Base-by-base conservation (phyloP, 495 filamentous ascomycete species). In the Aspergillus steynii region DNA sequence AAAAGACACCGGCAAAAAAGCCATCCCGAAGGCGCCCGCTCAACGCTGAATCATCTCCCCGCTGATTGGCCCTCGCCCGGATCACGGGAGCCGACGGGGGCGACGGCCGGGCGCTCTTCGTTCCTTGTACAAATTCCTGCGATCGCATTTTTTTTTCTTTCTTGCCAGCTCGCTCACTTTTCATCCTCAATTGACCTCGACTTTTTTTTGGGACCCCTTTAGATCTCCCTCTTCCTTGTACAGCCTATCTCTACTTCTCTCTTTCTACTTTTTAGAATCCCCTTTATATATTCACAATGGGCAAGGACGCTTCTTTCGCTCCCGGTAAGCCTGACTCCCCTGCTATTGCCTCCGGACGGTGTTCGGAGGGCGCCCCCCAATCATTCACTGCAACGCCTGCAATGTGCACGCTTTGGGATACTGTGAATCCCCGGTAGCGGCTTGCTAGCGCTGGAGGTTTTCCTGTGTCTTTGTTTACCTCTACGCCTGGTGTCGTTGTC, bases 301-400 rank as follows among this genome's bases (percentile, higher is more conserved):
- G 74, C 67, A 79, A 76, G 70, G 71, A 74, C 60, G 74, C 67
- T 71, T 65, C 60, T 67, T 77, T 79, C 76, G 68, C 74, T 72
- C 73, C 72, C 55, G 77, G 77, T 80, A 78, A 75, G 77, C 68
- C 61, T 51, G 20, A 55, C 49, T 59, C 61, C 54, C 61, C 54
- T 53, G 52, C 60, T 61, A 25, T 57, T 63, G 56, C 62, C 51
- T 50, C 51, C 37, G 37, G 26, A 52, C 50, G 12, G 48, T 61
- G 15, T 34, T 29, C 29, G 29, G 52, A 42, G 14, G 10, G 34
- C 20, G n/a, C 3, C 29, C 49, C 49, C 37, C 50, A 49, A 28
- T n/a, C 42, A 51, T 42, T 56, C 34, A 52, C 56, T 31, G 26
- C 58, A n/a, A 15, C 27, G 7, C 12, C 50, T 46, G 34, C 15